A percentile compares a stretch with the other conserved stretches of the same genome.
Conservation (phyloP, 768 basidiomycete species). For the Mycena metata region DNA sequence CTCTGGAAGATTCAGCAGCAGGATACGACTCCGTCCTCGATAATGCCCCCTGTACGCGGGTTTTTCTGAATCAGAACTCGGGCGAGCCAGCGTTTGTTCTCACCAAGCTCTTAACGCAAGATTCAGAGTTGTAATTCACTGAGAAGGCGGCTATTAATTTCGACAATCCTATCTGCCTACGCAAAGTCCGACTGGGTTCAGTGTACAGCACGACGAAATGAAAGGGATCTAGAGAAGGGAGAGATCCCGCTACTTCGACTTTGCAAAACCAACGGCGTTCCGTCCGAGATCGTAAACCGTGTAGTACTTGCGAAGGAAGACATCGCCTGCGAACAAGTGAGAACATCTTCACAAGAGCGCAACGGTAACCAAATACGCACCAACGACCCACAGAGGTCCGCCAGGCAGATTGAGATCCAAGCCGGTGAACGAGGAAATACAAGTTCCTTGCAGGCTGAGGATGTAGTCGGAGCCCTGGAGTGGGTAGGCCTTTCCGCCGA, state of each 20-base stretch:
- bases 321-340: constrained; percentile 68
- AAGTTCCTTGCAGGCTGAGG: constrained; percentile 90
- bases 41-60: too few species aligned
- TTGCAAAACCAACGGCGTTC: constrained; percentile 89
- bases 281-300: constrained; percentile 85
- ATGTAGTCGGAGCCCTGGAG: constrained; percentile 90
- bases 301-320: constrained; percentile 91
- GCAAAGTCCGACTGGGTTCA: too few species aligned
- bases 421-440: constrained; percentile 93
- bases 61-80: too few species aligned
- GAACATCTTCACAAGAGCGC: background rate
- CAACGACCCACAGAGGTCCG: constrained; percentile 89
- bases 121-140: too few species aligned
- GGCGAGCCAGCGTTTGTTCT: too few species aligned
- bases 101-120: too few species aligned
- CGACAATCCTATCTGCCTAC: too few species aligned
- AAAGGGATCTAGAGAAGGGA: background rate
- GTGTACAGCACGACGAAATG: too few species aligned
- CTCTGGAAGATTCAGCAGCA: too few species aligned
- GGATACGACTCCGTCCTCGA: too few species aligned
- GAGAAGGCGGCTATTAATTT: too few species aligned
- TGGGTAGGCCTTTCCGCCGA: constrained; percentile 83
- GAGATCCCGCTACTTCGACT: constrained; percentile 23
- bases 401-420: constrained; percentile 86
- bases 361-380: constrained; percentile 49